A percentile compares a stretch with the other conserved stretches of the same genome.
Evolutionary conservation across 257 asterid genomes (phyloP).

Genomic region (Jasminum sambac): DNA sequence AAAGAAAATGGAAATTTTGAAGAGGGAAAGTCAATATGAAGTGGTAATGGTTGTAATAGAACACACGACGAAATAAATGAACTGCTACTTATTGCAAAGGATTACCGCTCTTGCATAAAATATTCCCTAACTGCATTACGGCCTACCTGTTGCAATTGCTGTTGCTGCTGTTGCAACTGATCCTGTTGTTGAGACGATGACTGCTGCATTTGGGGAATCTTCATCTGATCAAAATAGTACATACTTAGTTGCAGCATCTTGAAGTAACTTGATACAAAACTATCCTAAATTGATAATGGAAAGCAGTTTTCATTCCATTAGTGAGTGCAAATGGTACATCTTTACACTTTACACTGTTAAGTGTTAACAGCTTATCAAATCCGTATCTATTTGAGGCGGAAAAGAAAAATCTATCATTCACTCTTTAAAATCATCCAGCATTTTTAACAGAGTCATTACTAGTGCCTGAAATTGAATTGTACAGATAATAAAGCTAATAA

Average conservation of each 20-base stretch:
- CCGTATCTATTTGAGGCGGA: not conserved
- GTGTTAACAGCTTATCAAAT: not conserved
- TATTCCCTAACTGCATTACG: conserved; percentile 10
- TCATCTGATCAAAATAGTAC: conserved; percentile 43
- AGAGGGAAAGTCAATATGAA: not conserved
- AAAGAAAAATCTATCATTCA: not conserved
- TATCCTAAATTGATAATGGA: not conserved
- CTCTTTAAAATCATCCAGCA: not conserved
- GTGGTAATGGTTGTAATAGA: not conserved
- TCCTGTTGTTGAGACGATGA: conserved; percentile 63
- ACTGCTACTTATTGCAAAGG: not conserved
- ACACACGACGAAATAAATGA: not conserved
- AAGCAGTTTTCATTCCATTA: not conserved
- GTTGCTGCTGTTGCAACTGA: conserved; percentile 57
- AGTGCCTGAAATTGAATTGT: too few relatives aligned
- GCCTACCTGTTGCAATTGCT: conserved; percentile 58
- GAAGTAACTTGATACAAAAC: not conserved
- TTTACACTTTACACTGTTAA: not conserved
- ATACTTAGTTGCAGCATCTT: conserved; percentile 20
- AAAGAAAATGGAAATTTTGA: conserved; percentile 5
- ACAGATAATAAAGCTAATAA: too few relatives aligned
- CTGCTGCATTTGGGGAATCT: conserved; percentile 58
- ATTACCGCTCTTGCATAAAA: conserved; percentile 7
- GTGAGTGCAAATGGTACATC: not conserved
- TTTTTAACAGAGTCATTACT: not conserved